These are phyloP conservation scores for Musa beccarii DNA, from an alignment of 176 grass and related monocot species.

Conservation along the genomic window DNA sequence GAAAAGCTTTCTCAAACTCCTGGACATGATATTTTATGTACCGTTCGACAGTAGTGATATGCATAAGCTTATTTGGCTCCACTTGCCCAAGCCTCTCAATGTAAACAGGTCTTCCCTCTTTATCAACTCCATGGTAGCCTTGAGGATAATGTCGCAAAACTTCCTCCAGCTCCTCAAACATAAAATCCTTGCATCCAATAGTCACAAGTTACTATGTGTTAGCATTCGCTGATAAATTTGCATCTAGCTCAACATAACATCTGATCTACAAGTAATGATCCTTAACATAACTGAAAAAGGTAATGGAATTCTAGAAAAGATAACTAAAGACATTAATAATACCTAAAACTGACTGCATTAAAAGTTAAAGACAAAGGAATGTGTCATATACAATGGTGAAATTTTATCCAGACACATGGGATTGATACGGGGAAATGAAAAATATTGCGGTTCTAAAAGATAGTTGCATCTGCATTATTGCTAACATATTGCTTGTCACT, in stretches of 20 bases:
- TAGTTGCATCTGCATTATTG: not conserved
- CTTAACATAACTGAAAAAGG: not conserved
- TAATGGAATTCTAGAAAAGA: not conserved
- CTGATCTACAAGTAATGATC: not conserved
- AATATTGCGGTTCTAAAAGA: not conserved
- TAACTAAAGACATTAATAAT: not conserved
- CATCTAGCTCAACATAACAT: not conserved
- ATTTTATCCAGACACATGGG: not conserved
- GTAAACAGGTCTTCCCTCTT: slow-evolving; percentile 19
- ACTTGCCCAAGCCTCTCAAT: slow-evolving; percentile 19
- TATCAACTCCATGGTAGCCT: slow-evolving; percentile 16
- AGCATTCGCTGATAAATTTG: not conserved
- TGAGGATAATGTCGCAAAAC: slow-evolving; percentile 15
- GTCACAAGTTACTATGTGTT: not conserved
- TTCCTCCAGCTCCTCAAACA: slow-evolving; percentile 16
- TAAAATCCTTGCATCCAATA: slow-evolving; percentile 11
- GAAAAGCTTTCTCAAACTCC: slow-evolving; percentile 23
- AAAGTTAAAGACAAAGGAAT: not conserved
- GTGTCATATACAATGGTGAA: not conserved
- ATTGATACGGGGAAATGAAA: not conserved
- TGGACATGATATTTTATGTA: slow-evolving; percentile 26
- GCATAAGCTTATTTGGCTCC: slow-evolving; percentile 21
- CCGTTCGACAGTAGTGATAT: slow-evolving; percentile 15
- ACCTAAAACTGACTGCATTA: not conserved
- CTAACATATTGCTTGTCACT: not conserved